Conservation (phyloP, 2,329 filamentous ascomycete genomes). For the Colletotrichum viniferum region DNA sequence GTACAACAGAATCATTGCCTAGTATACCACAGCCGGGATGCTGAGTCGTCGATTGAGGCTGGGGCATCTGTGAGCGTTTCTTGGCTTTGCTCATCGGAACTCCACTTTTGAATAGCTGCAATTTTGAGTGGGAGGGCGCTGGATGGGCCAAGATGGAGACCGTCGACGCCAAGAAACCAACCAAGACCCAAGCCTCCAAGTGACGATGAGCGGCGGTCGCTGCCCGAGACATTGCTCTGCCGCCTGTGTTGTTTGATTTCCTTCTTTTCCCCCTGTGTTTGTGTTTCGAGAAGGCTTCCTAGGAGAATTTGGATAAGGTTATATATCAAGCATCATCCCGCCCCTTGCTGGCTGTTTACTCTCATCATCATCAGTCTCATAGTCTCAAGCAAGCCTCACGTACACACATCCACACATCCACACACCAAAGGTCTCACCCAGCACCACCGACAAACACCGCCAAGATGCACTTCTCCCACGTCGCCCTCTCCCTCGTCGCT, state of each 20-base stretch:
- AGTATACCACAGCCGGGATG: neutral
- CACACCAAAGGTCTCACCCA: neutral
- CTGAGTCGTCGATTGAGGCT: conserved; percentile 18
- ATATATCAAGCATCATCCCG: conserved; percentile 13
- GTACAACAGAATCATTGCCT: neutral
- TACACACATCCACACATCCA: neutral
- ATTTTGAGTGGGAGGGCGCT: neutral
- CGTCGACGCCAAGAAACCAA: conserved; percentile 1
- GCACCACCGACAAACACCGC: neutral
- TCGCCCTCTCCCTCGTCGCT: conserved; percentile 16
- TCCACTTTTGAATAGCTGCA: conserved; percentile 14
- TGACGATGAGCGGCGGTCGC: conserved; percentile 10
- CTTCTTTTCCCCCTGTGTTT: neutral
- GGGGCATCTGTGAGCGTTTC: neutral
- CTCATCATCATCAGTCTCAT: neutral
- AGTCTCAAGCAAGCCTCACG: neutral
- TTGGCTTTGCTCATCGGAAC: conserved; percentile 15
- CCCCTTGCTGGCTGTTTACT: neutral
- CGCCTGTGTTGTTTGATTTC: neutral
- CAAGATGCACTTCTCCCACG: conserved; percentile 20
- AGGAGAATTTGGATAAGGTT: neutral
- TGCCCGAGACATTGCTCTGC: conserved; percentile 1
- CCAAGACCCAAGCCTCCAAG: conserved; percentile 20
- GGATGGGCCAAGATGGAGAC: conserved; percentile 7
- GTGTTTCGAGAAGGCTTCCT: neutral